Base-by-base conservation (phyloP, 225 moss, liverwort and hornwort genomes). In the Sphagnum tenellum region DNA sequence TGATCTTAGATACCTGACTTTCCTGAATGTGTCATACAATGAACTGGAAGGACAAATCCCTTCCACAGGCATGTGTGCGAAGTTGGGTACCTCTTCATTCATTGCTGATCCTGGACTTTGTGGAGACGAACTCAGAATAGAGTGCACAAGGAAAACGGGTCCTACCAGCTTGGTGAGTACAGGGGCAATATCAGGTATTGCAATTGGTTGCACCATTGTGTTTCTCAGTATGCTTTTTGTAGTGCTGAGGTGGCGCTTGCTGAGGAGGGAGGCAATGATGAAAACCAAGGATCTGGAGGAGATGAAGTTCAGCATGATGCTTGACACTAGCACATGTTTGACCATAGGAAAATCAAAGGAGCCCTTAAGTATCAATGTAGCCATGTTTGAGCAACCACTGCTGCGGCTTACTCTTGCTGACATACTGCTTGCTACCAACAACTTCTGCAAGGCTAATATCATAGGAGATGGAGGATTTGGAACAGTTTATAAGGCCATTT, bases 401-500 rank as follows among this genome's bases (percentile, higher is more conserved):
- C 70, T 92, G 2, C 87, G 87, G 5, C 73, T 92, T 11, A 92
- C 92, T 0, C 74, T 92, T 0, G 87, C 82, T 1, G 92, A 92
- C 56, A 89, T 92, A 14, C 74, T 89, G 3, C 79, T 87, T 2
- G 92, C 92, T 0, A 92, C 92, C 0, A 85, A 89, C 70, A 92
- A 83, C 63, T 92, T 92, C 64, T 89, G 87, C 73, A 92, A 89
- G 65, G 87, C 89, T 3, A 92, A 92, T 54, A 89, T 92, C 50
- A 89, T 92, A 44, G 92, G 92, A 3, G 92, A 92, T 50, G 92
- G 92, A 11, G 92, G 92, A 2, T 92, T 92, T 29, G 92, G 92
- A 3, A 92, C 87, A 0, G 92, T 92, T 4, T 92, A 92, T 62
- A 92, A 89, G 54, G 92, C 92, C 0, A 73, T 83, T 2, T 71